A percentile compares a stretch with the other conserved stretches of the same genome.
Conservation (phyloP, 2,329 filamentous ascomycete genomes). For the Neophaeococcomyces aloes region DNA sequence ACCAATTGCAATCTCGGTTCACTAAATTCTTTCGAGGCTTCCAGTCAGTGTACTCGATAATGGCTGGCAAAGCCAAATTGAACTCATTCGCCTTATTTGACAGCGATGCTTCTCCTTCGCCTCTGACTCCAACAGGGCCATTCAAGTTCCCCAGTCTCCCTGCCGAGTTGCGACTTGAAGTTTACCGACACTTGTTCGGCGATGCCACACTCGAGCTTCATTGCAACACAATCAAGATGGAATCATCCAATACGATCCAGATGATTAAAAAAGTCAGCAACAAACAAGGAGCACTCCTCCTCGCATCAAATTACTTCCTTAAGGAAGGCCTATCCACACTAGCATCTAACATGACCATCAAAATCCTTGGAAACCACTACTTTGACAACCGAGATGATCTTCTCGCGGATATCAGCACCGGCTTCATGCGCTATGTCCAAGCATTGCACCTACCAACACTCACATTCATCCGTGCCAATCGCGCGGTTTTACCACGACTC, state of each 20-base stretch:
- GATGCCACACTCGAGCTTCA: slow-evolving; percentile 1
- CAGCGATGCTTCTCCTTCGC: no score
- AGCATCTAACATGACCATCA: slow-evolving; percentile 1
- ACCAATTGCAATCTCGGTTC: no score
- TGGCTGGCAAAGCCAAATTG: no score
- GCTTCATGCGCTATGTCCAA: slow-evolving; percentile 6
- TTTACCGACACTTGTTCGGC: slow-evolving; percentile 1
- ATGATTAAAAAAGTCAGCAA: slow-evolving; percentile 2
- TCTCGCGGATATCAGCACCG: slow-evolving; percentile 1
- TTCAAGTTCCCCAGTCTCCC: not conserved
- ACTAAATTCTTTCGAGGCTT: no score
- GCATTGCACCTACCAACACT: slow-evolving; percentile 3
- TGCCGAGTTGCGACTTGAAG: not conserved
- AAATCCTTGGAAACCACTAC: not conserved
- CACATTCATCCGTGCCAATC: slow-evolving; percentile 6
- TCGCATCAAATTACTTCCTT: slow-evolving; percentile 1
- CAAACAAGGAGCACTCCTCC: slow-evolving; percentile 2
- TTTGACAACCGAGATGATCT: not conserved
- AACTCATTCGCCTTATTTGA: no score
- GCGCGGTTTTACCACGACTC: not conserved
- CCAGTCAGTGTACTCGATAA: no score
- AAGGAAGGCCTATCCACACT: slow-evolving; percentile 7
- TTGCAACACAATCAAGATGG: not conserved
- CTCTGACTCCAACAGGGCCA: no score
- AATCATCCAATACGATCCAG: not conserved